Evolutionary conservation across 768 basidiomycete genomes (phyloP).

Genomic region (Agaricus subrufescens): DNA sequence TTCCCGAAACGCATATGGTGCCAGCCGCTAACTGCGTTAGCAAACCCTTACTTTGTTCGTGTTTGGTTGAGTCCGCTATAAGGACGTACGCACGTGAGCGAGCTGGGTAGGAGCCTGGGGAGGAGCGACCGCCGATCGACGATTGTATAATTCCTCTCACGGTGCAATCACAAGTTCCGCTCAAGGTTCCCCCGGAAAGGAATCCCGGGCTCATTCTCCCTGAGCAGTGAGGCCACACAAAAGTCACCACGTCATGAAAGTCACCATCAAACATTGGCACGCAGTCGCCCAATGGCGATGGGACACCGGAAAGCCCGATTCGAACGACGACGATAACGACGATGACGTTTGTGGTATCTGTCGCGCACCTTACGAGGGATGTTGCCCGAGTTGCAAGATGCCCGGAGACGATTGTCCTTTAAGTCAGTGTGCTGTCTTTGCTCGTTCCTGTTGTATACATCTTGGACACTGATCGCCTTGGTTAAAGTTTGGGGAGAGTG

Average conservation of each 20-base stretch:
- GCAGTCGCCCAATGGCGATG: constrained; percentile 89
- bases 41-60: too few species aligned
- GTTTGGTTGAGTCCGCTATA: too few species aligned
- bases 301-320: constrained; percentile 47
- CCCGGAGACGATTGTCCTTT: constrained; percentile 73
- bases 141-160: too few species aligned
- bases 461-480: background rate
- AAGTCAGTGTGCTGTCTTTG: constrained; percentile 11
- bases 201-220: background rate
- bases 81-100: too few species aligned
- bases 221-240: background rate
- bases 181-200: too few species aligned
- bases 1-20: too few species aligned
- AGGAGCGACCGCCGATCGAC: too few species aligned
- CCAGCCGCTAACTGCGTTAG: too few species aligned
- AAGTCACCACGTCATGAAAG: constrained; percentile 51
- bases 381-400: constrained; percentile 93
- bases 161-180: too few species aligned
- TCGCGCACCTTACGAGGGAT: constrained; percentile 87
- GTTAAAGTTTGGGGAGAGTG: constrained; percentile 95
- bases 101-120: too few species aligned
- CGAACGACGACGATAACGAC: constrained; percentile 42
- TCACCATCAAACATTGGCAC: constrained; percentile 80
- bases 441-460: background rate
- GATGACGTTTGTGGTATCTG: constrained; percentile 82